A percentile compares a stretch with the other conserved stretches of the same genome.
phyloP scores from a whole-genome alignment of 2,329 filamentous ascomycete species.

The Fusarium algeriense region DNA sequence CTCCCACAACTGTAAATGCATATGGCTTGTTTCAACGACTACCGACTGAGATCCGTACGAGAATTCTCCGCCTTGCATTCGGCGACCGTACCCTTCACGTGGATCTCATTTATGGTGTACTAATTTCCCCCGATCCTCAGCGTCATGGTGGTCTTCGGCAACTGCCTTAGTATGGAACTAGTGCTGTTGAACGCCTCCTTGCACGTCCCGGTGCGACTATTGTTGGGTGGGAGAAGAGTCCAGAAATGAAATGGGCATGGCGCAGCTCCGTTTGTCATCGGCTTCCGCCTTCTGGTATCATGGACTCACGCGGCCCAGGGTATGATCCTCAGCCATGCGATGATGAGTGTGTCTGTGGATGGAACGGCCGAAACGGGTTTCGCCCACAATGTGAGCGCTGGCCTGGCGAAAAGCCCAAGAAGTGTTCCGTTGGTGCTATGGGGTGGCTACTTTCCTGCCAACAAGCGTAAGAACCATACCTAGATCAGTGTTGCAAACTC shows the following conservation, averaged over 20 bases:
- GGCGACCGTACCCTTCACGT: neutral
- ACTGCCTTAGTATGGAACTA: conserved; percentile 2
- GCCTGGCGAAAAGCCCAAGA: conserved; percentile 32
- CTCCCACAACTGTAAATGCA: too few relatives aligned
- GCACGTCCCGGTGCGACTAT: neutral
- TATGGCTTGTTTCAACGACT: neutral
- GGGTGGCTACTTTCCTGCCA: conserved; percentile 50
- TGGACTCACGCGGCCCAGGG: neutral
- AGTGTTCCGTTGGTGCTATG: conserved; percentile 46
- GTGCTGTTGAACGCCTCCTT: neutral
- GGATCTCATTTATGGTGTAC: neutral
- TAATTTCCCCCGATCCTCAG: fast-evolving
- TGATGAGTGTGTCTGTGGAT: conserved; percentile 26
- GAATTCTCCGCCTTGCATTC: neutral
- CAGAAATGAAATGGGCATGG: conserved; percentile 44
- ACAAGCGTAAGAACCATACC: conserved; percentile 41
- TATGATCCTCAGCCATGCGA: conserved; percentile 13
- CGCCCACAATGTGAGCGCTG: conserved; percentile 35
- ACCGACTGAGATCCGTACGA: neutral
- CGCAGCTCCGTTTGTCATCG: conserved; percentile 46
- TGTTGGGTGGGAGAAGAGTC: neutral
- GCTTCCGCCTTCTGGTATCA: neutral
- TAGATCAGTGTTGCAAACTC: too few relatives aligned
- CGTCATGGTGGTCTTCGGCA: neutral
- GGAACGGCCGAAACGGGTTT: neutral